Evolutionary conservation across 768 basidiomycete genomes (phyloP), one percentile per base, ranked within the genome.

Genomic region (Chalciporus piperatus): DNA sequence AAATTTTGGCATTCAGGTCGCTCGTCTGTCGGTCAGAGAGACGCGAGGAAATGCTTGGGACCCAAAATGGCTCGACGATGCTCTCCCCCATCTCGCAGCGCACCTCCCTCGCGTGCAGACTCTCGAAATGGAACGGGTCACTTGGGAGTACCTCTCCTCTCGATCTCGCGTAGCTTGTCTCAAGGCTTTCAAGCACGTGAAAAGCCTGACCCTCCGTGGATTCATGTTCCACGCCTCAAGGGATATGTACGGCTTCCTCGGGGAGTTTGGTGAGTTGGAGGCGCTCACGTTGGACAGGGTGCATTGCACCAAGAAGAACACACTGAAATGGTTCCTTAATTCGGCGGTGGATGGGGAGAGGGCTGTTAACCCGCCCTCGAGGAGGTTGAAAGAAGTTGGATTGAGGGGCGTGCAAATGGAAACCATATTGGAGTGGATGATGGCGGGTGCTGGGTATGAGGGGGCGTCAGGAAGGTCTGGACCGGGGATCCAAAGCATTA

Each of bases 1-100:
- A 7, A 89, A 77, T 33, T 80, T 71, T 10, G 78, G 78, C 20
- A 84, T 84, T 60, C 88, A 91, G 20, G 51, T 70, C 17, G 39
- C 46, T 6, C 50, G 55, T 22, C 47, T 69, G 35, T 69, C 57
- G 40, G 10, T 70, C 30, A 65, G 56, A 22, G 67, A 69, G 46
- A 64, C 66, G 10, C 67, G 63, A 16, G 67, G 67, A 19, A 57
- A 63, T 13, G 40, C 61, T 4, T 70, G 65, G 67, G 69, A 69
- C 48, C 69, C 67, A 3, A 65, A 63, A 38, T 69, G 67, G 67
- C 53, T 70, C 7, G 53, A 70, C 12, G 67, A 65, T 19, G 57
- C 61, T 13, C 58, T 69, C 19, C 67, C 65, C 12, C 43, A 55
- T 27, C 52, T 69, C 16, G 58, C 59, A 6, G 53, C 19, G 6